Evolutionary conservation across 2,329 filamentous ascomycete genomes (phyloP).

Genomic region (Eutypella sp.): DNA sequence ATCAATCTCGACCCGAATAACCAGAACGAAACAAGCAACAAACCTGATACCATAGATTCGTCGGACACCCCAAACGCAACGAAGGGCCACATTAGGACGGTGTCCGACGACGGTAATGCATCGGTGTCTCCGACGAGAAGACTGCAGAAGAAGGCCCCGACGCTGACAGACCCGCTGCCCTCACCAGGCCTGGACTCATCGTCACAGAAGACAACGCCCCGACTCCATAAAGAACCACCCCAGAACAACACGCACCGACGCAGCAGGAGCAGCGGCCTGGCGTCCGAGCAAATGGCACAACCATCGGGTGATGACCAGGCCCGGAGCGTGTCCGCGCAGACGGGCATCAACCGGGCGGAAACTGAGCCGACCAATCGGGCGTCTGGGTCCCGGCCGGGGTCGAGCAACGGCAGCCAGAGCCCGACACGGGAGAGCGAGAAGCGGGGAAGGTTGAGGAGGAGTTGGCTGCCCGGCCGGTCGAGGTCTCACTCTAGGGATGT

Average conservation of each 20-base stretch:
- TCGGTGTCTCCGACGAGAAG: slow-evolving; percentile 8
- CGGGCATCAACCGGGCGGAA: slow-evolving; percentile 24
- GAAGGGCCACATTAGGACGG: slow-evolving; percentile 9
- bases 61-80: neutral
- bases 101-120: slow-evolving; percentile 9
- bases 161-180: slow-evolving; percentile 11
- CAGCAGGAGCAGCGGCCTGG: slow-evolving; percentile 25
- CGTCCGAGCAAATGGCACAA: too few species aligned
- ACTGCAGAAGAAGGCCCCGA: slow-evolving; percentile 19
- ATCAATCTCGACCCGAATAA: neutral
- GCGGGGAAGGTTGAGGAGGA: slow-evolving; percentile 43
- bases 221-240: too few species aligned
- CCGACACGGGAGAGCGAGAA: slow-evolving; percentile 30
- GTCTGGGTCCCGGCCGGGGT: slow-evolving; percentile 25
- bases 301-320: slow-evolving; percentile 36
- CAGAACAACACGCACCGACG: slow-evolving; percentile 18
- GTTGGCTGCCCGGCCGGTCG: slow-evolving; percentile 51
- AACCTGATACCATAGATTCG: neutral
- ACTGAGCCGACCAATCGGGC: slow-evolving; percentile 22
- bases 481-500: slow-evolving; percentile 44
- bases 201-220: slow-evolving; percentile 12
- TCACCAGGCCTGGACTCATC: slow-evolving; percentile 13
- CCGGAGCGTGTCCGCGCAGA: slow-evolving; percentile 46
- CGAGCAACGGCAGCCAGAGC: slow-evolving; percentile 39
- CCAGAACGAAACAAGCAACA: neutral